phyloP scores from a whole-genome alignment of 129 eudicot genomes.

The Tagetes patula region DNA sequence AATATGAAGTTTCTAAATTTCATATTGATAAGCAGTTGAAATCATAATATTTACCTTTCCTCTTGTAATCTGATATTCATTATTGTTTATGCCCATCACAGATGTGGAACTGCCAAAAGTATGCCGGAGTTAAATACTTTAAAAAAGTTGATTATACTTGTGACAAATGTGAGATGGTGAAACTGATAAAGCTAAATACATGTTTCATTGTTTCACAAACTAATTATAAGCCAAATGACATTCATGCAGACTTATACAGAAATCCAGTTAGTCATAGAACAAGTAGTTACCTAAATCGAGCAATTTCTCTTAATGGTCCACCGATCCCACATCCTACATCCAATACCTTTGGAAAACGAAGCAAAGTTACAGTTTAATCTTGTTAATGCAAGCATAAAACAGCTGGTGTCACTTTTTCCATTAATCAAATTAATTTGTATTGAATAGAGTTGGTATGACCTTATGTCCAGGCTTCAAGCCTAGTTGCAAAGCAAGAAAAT shows the following conservation, averaged over 20 bases:
- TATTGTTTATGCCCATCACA: conserved; percentile 88
- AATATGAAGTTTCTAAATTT: background rate
- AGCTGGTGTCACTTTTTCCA: background rate
- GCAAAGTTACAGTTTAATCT: conserved; percentile 12
- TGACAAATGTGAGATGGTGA: background rate
- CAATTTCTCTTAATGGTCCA: conserved; percentile 94
- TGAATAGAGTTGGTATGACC: conserved; percentile 37
- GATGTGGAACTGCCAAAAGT: conserved; percentile 66
- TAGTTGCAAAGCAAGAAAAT: conserved; percentile 90
- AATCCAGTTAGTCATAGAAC: background rate
- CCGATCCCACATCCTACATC: conserved; percentile 99
- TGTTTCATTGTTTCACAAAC: background rate
- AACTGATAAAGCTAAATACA: background rate
- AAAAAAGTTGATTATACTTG: background rate
- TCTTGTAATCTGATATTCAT: conserved; percentile 92
- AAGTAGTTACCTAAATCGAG: conserved; percentile 72
- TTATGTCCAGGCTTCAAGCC: conserved; percentile 87
- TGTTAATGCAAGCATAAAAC: conserved; percentile 12
- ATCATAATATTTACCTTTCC: conserved; percentile 65
- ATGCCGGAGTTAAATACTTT: background rate
- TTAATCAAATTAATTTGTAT: conserved; percentile 7
- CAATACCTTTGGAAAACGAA: conserved; percentile 53
- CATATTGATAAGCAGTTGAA: background rate
- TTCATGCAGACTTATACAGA: background rate
- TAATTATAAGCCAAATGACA: background rate